These are phyloP conservation scores for Herpomyces periplanetae DNA, from an alignment of 2,329 filamentous ascomycete species.

Conservation along the genomic window DNA sequence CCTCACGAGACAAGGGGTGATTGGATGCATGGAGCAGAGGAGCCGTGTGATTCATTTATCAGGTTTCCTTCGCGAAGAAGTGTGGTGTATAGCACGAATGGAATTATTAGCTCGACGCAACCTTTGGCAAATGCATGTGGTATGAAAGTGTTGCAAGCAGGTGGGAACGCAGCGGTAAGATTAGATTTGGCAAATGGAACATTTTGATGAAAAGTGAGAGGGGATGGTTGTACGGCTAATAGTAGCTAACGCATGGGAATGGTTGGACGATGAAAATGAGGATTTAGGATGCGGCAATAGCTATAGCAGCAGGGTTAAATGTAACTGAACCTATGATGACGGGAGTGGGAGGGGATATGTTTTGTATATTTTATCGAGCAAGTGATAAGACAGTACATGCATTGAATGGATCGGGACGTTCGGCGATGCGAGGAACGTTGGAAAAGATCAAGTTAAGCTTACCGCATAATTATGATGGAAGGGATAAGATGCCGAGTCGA, in stretches of 20 bases:
- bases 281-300: conserved; percentile 57
- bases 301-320: conserved; percentile 61
- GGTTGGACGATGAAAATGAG: no score
- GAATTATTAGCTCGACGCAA: conserved; percentile 62
- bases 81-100: conserved; percentile 66
- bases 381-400: conserved; percentile 41
- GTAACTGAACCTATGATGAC: conserved; percentile 73
- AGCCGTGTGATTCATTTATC: no score
- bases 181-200: conserved; percentile 1
- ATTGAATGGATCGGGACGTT: conserved; percentile 69
- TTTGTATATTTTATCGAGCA: conserved; percentile 66
- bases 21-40: no score
- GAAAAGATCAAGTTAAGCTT: conserved; percentile 28
- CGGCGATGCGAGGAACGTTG: conserved; percentile 24
- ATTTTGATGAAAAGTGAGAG: no score
- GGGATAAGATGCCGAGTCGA: conserved; percentile 22
- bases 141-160: conserved; percentile 39
- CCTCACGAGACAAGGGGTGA: no score
- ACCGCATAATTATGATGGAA: conserved; percentile 16
- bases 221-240: no score
- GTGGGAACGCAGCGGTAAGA: conserved; percentile 67
- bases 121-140: conserved; percentile 63
- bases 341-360: conserved; percentile 88
- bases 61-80: conserved; percentile 44
- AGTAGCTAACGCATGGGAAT: no score